Conservation (phyloP, 306 rosid genomes). For the Lablab purpureus region DNA sequence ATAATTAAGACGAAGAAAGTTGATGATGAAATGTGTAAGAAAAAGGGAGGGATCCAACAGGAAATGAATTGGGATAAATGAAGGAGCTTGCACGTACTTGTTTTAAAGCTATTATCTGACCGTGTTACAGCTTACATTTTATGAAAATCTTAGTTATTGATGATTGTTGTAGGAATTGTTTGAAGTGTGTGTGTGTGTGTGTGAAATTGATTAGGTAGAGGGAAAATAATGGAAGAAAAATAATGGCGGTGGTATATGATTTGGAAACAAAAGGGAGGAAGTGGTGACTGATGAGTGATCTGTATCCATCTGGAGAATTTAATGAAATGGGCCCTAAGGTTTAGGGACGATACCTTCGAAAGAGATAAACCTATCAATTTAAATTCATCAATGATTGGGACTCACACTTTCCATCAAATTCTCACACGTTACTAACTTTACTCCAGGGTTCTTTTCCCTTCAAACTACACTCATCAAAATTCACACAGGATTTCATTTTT, state of each 20-base stretch:
- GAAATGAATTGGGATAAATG: background rate
- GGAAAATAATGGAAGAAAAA: conserved; percentile 19
- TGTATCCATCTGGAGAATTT: conserved; percentile 56
- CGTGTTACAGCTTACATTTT: no score
- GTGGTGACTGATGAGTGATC: conserved; percentile 44
- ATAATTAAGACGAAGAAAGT: conserved; percentile 6
- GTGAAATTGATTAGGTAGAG: background rate
- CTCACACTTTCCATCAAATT: conserved; percentile 31
- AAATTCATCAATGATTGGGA: conserved; percentile 50
- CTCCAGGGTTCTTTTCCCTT: background rate
- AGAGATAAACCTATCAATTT: conserved; percentile 37
- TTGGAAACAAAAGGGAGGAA: background rate
- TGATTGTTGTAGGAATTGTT: background rate
- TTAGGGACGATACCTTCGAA: conserved; percentile 43
- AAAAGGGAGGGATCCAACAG: no score
- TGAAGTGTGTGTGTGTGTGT: no score
- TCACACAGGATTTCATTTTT: background rate
- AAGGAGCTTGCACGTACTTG: background rate
- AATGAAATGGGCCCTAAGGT: conserved; percentile 59
- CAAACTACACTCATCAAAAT: no score
- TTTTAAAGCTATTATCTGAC: no score
- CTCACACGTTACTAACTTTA: background rate
- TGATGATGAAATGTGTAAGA: background rate
- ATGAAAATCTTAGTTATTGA: background rate
- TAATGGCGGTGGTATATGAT: conserved; percentile 17